Conservation (phyloP, 2,329 filamentous ascomycete species). For the Curvularia sp. region DNA sequence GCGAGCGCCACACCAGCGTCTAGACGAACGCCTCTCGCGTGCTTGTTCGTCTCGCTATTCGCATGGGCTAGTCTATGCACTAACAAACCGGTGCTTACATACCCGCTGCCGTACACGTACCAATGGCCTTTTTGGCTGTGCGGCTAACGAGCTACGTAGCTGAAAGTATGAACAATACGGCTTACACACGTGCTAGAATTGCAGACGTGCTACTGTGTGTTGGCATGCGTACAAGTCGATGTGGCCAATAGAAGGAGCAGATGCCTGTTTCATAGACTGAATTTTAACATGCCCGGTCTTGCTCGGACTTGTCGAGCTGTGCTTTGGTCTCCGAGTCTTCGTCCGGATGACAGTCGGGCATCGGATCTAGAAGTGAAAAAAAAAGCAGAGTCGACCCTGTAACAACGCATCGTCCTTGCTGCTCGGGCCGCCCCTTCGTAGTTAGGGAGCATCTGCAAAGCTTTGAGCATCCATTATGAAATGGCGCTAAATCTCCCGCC, state of each 20-base stretch:
- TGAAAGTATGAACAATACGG: conserved; percentile 26
- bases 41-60: conserved; percentile 20
- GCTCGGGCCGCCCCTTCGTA: conserved; percentile 25
- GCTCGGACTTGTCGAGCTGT: conserved; percentile 27
- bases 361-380: not conserved
- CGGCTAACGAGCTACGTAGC: conserved; percentile 21
- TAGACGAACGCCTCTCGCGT: conserved; percentile 39
- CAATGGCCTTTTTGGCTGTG: conserved; percentile 29
- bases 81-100: conserved; percentile 21
- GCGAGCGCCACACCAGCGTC: conserved; percentile 29
- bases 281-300: conserved; percentile 28
- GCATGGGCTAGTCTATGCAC: conserved; percentile 22
- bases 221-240: conserved; percentile 11
- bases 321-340: conserved; percentile 13
- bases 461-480: conserved; percentile 16
- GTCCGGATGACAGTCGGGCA: conserved; percentile 11
- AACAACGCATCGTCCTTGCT: conserved; percentile 18
- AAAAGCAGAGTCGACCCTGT: not conserved
- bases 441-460: conserved; percentile 30
- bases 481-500: conserved; percentile 29
- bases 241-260: conserved; percentile 15
- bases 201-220: conserved; percentile 19
- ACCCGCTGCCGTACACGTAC: conserved; percentile 27
- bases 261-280: conserved; percentile 18
- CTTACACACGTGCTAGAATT: conserved; percentile 18